Percentiles rank a stretch among this genome's conserved stretches.
Conservation (phyloP, 129 eudicot species). For the Kitagawia praeruptora region DNA sequence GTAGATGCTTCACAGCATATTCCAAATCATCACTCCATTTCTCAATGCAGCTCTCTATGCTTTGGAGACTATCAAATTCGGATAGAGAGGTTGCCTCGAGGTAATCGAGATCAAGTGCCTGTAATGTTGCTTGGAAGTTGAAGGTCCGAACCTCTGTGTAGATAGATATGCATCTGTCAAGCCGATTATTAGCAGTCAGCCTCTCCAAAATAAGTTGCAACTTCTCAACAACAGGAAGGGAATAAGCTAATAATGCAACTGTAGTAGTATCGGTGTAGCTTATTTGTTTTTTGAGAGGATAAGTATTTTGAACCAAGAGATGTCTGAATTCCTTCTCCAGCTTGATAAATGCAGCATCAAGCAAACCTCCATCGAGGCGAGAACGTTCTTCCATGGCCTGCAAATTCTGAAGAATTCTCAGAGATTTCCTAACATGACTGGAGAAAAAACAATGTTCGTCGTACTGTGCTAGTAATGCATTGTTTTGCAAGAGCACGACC, state of each 20-base stretch:
- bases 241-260: constrained; percentile 7
- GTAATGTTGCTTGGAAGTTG: constrained; percentile 33
- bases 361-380: constrained; percentile 38
- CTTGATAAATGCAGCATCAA: constrained; percentile 30
- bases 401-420: constrained; percentile 34
- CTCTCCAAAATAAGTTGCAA: constrained; percentile 43
- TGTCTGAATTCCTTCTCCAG: constrained; percentile 40
- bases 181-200: constrained; percentile 31
- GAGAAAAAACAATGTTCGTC: not conserved
- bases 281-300: constrained; percentile 17
- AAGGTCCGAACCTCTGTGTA: constrained; percentile 41
- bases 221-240: constrained; percentile 31
- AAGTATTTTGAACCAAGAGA: constrained; percentile 31
- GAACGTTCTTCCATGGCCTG: constrained; percentile 32
- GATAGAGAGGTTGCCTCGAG: constrained; percentile 34
- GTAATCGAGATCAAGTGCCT: constrained; percentile 47
- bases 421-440: constrained; percentile 22
- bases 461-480: not conserved
- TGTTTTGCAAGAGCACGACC: constrained; percentile 20
- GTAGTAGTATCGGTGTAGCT: not conserved
- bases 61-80: constrained; percentile 47
- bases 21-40: constrained; percentile 70
- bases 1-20: constrained; percentile 50
- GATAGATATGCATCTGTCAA: constrained; percentile 39
- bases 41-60: constrained; percentile 39